Evolutionary conservation across 2,329 filamentous ascomycete species (phyloP).

Genomic region (Reticulascus tulasneorum): DNA sequence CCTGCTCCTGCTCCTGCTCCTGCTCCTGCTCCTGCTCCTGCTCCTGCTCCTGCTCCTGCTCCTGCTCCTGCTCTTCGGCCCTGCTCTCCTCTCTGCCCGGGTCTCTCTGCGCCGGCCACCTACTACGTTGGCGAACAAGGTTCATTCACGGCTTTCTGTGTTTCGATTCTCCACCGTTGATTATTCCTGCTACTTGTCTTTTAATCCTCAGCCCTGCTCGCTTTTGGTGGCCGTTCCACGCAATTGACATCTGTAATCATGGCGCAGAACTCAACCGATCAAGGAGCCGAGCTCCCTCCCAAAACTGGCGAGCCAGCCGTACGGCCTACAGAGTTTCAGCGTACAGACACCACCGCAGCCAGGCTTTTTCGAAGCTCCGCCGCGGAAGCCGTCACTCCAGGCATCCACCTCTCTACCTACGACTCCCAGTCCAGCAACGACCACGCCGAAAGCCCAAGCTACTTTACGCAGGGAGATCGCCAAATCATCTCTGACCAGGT

Average conservation of each 20-base stretch:
- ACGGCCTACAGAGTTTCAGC: slow-evolving; percentile 3
- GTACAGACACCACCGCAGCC: slow-evolving; percentile 9
- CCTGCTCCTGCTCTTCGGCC: too few species aligned
- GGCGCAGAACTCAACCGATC: slow-evolving; percentile 6
- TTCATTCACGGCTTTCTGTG: too few species aligned
- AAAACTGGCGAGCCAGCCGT: background rate
- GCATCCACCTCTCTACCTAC: slow-evolving; percentile 22
- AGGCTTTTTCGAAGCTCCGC: slow-evolving; percentile 13
- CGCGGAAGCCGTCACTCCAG: slow-evolving; percentile 23
- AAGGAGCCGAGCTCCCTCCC: background rate
- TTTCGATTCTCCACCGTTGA: too few species aligned
- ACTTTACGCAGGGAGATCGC: slow-evolving; percentile 19
- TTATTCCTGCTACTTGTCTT: too few species aligned
- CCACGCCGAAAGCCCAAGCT: slow-evolving; percentile 13
- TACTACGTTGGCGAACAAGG: too few species aligned
- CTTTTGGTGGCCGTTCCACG: background rate
- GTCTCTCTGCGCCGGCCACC: too few species aligned
- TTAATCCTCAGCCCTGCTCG: background rate
- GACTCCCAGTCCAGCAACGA: slow-evolving; percentile 10
- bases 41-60: too few species aligned
- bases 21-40: too few species aligned
- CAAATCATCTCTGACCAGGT: slow-evolving; percentile 4
- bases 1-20: too few species aligned
- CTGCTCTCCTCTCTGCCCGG: too few species aligned
- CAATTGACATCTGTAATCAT: slow-evolving; percentile 10